phyloP scores from a whole-genome alignment of 83 land plant species.

The Larix sibirica region DNA sequence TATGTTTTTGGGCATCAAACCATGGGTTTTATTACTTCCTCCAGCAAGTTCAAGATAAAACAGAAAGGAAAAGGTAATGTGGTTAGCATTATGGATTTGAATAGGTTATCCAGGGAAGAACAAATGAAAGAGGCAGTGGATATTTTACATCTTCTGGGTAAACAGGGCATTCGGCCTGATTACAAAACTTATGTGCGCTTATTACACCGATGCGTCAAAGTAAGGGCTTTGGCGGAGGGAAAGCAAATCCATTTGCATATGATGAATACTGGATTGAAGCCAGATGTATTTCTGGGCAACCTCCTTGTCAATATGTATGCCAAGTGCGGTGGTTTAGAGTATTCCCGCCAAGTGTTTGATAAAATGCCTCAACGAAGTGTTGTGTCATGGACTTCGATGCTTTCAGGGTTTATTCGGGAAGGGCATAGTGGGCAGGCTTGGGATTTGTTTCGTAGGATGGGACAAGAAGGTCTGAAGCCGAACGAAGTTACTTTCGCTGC shows the following conservation, averaged over 20 bases:
- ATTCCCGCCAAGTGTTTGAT: neutral
- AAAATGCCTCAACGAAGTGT: neutral
- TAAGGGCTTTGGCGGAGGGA: conserved; percentile 4
- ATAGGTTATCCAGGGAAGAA: no score
- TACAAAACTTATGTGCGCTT: no score
- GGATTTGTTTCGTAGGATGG: neutral
- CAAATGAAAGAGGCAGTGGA: no score
- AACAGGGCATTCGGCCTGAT: no score
- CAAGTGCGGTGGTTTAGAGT: neutral
- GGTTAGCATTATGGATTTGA: no score
- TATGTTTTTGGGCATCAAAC: no score
- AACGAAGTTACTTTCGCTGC: neutral
- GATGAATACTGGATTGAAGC: conserved; percentile 2
- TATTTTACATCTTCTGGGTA: no score
- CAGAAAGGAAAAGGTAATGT: no score
- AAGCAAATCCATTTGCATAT: conserved; percentile 21
- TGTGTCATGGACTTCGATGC: neutral
- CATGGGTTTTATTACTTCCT: no score
- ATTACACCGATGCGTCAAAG: no score
- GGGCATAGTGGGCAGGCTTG: neutral
- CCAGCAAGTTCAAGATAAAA: no score
- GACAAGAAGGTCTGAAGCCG: neutral
- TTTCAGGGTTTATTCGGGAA: neutral
- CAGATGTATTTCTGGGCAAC: neutral
- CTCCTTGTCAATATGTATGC: neutral